Evolutionary conservation across 208 protist genomes (phyloP).

Genomic region (Trypanosoma rangeli): DNA sequence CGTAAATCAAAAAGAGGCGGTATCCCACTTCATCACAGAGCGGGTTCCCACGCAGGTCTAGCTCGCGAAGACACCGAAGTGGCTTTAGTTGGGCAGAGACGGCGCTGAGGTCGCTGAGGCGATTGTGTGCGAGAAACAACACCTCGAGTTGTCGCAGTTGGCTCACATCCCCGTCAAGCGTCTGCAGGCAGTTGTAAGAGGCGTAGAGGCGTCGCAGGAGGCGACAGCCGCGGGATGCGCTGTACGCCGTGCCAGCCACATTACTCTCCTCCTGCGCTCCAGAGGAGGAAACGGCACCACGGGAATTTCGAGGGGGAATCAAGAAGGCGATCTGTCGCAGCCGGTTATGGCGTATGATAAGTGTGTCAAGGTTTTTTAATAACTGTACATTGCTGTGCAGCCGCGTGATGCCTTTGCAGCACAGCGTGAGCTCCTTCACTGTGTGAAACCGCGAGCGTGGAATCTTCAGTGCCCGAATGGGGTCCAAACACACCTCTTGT

Average conservation of each 20-base stretch:
- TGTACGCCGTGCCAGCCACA: not conserved
- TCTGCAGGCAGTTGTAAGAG: slow-evolving; percentile 29
- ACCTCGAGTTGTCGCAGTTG: slow-evolving; percentile 42
- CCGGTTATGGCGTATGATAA: slow-evolving; percentile 65
- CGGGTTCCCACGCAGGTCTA: slow-evolving; percentile 76
- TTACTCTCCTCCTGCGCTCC: not conserved
- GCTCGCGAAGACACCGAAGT: slow-evolving; percentile 46
- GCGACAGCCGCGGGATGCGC: slow-evolving; percentile 36
- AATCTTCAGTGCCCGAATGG: slow-evolving; percentile 47
- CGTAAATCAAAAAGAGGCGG: slow-evolving; percentile 53
- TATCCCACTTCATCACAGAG: slow-evolving; percentile 62
- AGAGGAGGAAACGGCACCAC: not conserved
- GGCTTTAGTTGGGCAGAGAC: slow-evolving; percentile 39
- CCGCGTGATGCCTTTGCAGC: slow-evolving; percentile 42
- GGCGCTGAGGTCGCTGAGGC: slow-evolving; percentile 42
- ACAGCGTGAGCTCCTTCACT: slow-evolving; percentile 49
- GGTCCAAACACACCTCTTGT: slow-evolving; percentile 46
- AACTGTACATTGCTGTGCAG: slow-evolving; percentile 64
- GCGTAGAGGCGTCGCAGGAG: slow-evolving; percentile 44
- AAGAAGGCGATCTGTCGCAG: slow-evolving; percentile 51
- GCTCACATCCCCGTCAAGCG: slow-evolving; percentile 21
- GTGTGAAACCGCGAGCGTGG: slow-evolving; percentile 33
- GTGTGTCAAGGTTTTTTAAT: slow-evolving; percentile 61
- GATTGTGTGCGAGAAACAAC: slow-evolving; percentile 68
- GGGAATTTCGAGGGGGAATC: slow-evolving; percentile 17